Base-by-base conservation (phyloP, 2,329 filamentous ascomycete species). In the Fusarium caatingaense region DNA sequence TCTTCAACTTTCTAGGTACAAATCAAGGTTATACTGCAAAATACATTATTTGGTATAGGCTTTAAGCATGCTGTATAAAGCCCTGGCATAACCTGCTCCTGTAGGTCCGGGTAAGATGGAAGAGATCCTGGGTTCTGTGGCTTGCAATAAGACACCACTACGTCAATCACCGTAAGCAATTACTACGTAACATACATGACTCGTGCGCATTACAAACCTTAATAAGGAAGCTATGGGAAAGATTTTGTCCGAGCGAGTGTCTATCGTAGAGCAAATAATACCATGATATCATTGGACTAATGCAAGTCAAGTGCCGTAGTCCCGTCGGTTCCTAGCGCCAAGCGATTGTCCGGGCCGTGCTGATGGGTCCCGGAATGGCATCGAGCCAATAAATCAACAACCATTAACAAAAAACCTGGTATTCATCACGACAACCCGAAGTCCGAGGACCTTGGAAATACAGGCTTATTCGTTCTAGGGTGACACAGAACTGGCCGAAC, bases 281-380 rank as follows among this genome's bases (percentile, higher is more conserved):
- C 34, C 11, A 23, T 15, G 32, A 37, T 37, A 37, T 37, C 15
- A 34, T 25, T 13, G 11, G 18, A 6, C 21, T 20, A 28, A 46
- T 12, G 21, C 44, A 46, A n/a, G 44, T 46, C 32, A 59, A 60
- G 32, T 60, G 57, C 57, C 57, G 57, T 59, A 49, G 23, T 59
- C n/a, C 54, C 54, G 54, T 32, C 54, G 27, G 42, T 56, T 49
- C 23, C 6, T 48, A 27, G 28, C 37, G 57, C 57, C 57, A 60
- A 60, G 41, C 32, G 54, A 37, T 57, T n/a, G 25, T 15, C 30
- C 57, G 54, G 56, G 57, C 57, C 57, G 54, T 60, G 15, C 25
- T 37, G 56, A 57, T 18, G 41, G 44, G 41, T 32, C 54, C 30
- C 42, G 40, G 20, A 9, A 15, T 7, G 13, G 27, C 10, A 11